Evolutionary conservation across 2,329 filamentous ascomycete species (phyloP), one percentile per base, ranked within the genome.

Genomic region (Aspergillus brasiliensis): DNA sequence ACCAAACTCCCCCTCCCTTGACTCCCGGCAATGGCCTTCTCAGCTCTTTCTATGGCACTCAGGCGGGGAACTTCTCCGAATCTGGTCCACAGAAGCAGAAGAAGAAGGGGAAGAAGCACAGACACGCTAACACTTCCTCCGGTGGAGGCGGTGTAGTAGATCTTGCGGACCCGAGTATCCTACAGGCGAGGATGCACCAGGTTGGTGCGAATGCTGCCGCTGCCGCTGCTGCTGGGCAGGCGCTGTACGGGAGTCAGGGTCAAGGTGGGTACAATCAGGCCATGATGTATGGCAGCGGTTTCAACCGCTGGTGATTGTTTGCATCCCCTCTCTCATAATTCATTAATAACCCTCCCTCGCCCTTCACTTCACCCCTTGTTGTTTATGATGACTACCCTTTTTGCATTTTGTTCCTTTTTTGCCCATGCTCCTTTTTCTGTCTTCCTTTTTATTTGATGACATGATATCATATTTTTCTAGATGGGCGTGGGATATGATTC

Each of bases 81-180:
- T 88, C 89, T 83, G 90, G 90, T 83, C 80, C 81, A 77, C 89
- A 91, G 83, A 96, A 97, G 89, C 92, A 96, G 87, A 97, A 96
- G 90, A 97, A 97, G 88, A 97, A 97, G 92, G 92, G 92, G 85
- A 97, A 97, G 88, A 97, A 97, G 92, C 94, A 97, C 86, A 96
- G 93, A 89, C 93, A 97, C 89, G 94, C 92, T 95, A 97, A 97
- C 92, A 97, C 94, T 94, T 97, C 93, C 91, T 98, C 94, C 88
- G 96, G 92, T 88, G 93, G 92, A 88, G 91, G 92, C 91, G 93
- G 91, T 85, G 88, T 97, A 94, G 93, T 96, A 84, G 93, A 98
- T 96, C 92, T 97, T 93, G 92, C 91, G 86, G 93, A 98, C 92
- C 94, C 94, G 86, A 97, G 92, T 86, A 97, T 97, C 86, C 88